Conservation (phyloP, 148 eudicot species). For the Simmondsia chinensis region DNA sequence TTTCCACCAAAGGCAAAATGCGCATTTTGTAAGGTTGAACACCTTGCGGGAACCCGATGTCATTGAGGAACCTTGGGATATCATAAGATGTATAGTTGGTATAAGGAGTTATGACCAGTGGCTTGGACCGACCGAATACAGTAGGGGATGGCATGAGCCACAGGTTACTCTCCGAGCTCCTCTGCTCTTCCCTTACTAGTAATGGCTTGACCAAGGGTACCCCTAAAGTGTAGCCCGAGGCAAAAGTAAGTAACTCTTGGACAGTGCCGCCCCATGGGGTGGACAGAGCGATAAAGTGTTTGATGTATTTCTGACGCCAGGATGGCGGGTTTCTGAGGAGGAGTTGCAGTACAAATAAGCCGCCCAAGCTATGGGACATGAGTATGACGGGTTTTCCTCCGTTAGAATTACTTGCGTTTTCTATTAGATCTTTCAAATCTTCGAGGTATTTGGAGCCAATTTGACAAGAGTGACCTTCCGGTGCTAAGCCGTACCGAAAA, state of each 20-base stretch:
- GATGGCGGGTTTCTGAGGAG: constrained; percentile 38
- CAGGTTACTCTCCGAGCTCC: constrained; percentile 78
- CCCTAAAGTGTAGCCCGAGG: constrained; percentile 77
- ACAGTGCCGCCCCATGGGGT: constrained; percentile 92
- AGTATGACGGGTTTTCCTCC: constrained; percentile 57
- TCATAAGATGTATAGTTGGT: constrained; percentile 38
- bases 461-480: constrained; percentile 36
- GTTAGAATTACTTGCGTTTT: constrained; percentile 44
- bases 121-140: constrained; percentile 19
- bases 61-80: constrained; percentile 39
- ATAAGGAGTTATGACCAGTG: constrained; percentile 48
- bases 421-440: constrained; percentile 55
- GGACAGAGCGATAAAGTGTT: constrained; percentile 71
- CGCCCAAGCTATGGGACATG: constrained; percentile 82
- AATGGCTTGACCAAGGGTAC: constrained; percentile 80
- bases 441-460: constrained; percentile 58
- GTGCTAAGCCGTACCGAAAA: constrained; percentile 84
- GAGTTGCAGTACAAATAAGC: constrained; percentile 58
- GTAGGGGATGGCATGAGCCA: constrained; percentile 80
- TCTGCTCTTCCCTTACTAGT: constrained; percentile 68
- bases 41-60: constrained; percentile 58
- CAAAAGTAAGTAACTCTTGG: constrained; percentile 73
- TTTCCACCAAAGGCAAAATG: constrained; percentile 45
- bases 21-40: constrained; percentile 39
- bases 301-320: constrained; percentile 63